Base-by-base conservation (phyloP, 169 alveolate species). In the Cryptosporidium muris region DNA sequence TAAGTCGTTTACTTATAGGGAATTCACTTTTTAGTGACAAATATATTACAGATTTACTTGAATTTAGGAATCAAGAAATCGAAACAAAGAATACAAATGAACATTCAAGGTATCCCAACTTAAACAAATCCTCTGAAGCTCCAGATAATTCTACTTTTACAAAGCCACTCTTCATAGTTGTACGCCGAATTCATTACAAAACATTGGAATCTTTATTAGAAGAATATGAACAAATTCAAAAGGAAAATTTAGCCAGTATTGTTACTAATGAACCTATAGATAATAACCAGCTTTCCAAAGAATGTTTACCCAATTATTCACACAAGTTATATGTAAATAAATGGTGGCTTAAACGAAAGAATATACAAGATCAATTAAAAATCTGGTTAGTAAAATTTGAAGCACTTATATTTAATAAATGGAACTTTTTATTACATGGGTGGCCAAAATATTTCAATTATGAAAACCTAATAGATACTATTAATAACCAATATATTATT, bases 301-400 rank as follows among this genome's bases (percentile, higher is more conserved):
- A 11, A 60, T 25, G 25, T 25, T 25, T 25, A 0, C 25, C 25
- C 25, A 25, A 25, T 25, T 25, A 25, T 25, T 25, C 25, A 25
- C 25, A 25, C 25, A 25, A 25, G 0, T 25, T 25, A 25, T 25
- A 25, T 25, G 47, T 51, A 14, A 58, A 51, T 3, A 6, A 56
- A 34, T 74, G 85, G 85, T 74, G 85, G 85, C 40, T 43, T 74
- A 58, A 49, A 74, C 54, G 85, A 74, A 53, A 43, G 8, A n/a
- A 34, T n/a, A 25, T 74, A 12, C 74, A 74, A 34, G 38, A 52
- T 12, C 25, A 25, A 38, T 14, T 74, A 37, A 40, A 74, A 16
- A 48, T 12, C 16, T 74, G 85, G 85, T 47, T 74, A 56, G 12
- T 0, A 16, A 43, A n/a, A 11, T 74, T 74, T 45, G 14, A 60